These are phyloP conservation scores for Didymella pomorum DNA, from an alignment of 2,329 filamentous ascomycete genomes.

Conservation along the genomic window DNA sequence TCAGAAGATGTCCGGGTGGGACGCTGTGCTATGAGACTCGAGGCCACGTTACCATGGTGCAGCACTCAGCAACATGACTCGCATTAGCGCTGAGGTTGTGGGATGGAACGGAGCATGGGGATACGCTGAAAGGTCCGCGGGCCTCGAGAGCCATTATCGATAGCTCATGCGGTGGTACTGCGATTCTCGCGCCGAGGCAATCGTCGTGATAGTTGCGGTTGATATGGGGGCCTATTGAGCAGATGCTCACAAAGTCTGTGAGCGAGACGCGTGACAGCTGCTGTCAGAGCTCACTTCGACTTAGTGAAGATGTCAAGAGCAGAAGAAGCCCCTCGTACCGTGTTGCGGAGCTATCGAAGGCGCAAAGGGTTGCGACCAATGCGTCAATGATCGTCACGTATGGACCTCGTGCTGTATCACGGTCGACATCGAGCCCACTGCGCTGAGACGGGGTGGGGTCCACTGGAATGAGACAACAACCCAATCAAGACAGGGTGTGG, in stretches of 20 bases:
- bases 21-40: not conserved
- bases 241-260: not conserved
- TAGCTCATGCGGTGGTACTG: conserved; percentile 3
- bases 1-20: no score
- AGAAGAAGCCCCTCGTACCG: not conserved
- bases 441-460: conserved; percentile 17
- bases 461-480: conserved; percentile 6
- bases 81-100: conserved; percentile 5
- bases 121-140: not conserved
- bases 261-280: not conserved
- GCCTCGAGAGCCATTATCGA: not conserved
- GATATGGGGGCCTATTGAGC: not conserved
- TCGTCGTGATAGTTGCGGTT: not conserved
- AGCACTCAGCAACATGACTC: conserved; percentile 8
- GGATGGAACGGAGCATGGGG: not conserved
- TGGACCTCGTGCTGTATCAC: conserved; percentile 26
- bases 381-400: conserved; percentile 7
- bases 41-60: conserved; percentile 5
- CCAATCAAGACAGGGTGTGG: conserved; percentile 34
- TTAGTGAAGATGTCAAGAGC: conserved; percentile 4
- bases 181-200: not conserved
- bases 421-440: conserved; percentile 21
- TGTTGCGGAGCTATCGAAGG: not conserved
- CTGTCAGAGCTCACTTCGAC: not conserved
- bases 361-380: not conserved